Base-by-base conservation (phyloP, 2,329 filamentous ascomycete genomes). In the Alternaria novae-zelandiae region DNA sequence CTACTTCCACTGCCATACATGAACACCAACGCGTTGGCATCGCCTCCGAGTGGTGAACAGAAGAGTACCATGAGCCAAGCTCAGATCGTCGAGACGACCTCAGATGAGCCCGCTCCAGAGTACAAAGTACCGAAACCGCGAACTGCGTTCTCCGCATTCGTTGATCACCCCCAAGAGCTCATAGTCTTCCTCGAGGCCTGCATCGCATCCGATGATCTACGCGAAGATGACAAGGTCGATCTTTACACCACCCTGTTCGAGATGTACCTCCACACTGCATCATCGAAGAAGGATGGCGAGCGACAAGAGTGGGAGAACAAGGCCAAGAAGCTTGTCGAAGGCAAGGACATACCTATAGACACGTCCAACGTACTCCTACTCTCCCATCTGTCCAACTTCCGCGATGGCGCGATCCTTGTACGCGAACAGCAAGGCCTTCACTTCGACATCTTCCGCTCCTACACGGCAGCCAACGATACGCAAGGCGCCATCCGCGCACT, bases 401-500 rank as follows among this genome's bases (percentile, higher is more conserved):
- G 88, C 47, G 93, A 96, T 74, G 96, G 96, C 17, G 97, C 94
- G 0, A 93, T 93, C 2, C 87, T 99, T 2, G 94, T 99, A 59
- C 92, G 94, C 70, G 96, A 99, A 82, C 93, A 97, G 75, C 93
- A 96, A 63, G 94, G 94, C 20, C 86, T 99, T 3, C 87, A 93
- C 45, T 96, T 94, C 60, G 96, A 99, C 80, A 98, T 99, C 63
- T 98, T 99, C 83, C 90, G 96, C 53, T 97, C 95, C 1, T 97
- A 97, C 78, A 97, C 95, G 2, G 89, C 94, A 1, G 93, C 94
- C 21, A 93, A 94, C 69, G 96, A 99, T 78, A 99, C 96, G 1
- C 86, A 88, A 44, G 95, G 96, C 10, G 95, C 95, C 6, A 93
- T 99, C 75, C 92, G 91, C 75, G 94, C 96, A 0, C 84, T 99